phyloP scores from a whole-genome alignment of 306 rosid genomes.

The Quercus gilva region DNA sequence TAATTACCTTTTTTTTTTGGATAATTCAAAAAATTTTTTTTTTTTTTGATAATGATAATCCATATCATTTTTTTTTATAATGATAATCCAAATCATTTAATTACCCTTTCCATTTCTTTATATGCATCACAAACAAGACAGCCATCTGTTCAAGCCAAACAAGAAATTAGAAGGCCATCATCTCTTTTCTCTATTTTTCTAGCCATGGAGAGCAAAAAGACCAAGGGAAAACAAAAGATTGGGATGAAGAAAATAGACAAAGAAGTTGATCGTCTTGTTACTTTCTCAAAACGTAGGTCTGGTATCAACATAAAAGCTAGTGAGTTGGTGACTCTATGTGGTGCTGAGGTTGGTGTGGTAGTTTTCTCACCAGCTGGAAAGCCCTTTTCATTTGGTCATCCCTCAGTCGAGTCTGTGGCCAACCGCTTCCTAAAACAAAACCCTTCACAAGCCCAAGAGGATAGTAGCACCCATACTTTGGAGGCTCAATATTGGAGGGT shows the following conservation, averaged over 20 bases:
- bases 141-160: no score
- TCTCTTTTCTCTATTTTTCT: not conserved
- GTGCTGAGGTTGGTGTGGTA: conserved; percentile 39
- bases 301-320: conserved; percentile 56
- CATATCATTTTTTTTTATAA: not conserved
- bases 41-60: no score
- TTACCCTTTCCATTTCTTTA: not conserved
- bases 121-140: not conserved
- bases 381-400: conserved; percentile 53
- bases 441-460: not conserved
- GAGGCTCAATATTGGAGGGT: not conserved
- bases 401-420: conserved; percentile 25
- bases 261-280: conserved; percentile 33
- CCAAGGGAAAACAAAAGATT: conserved; percentile 31
- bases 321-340: conserved; percentile 54
- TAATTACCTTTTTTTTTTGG: no score
- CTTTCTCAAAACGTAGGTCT: conserved; percentile 53
- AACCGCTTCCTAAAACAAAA: conserved; percentile 24
- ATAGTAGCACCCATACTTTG: not conserved
- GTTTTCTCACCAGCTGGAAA: conserved; percentile 48
- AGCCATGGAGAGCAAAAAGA: not conserved
- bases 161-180: not conserved
- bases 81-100: not conserved
- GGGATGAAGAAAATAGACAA: conserved; percentile 46
- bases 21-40: no score